Conservation (phyloP, 2,329 filamentous ascomycete species). For the Fusarium staphyleae region DNA sequence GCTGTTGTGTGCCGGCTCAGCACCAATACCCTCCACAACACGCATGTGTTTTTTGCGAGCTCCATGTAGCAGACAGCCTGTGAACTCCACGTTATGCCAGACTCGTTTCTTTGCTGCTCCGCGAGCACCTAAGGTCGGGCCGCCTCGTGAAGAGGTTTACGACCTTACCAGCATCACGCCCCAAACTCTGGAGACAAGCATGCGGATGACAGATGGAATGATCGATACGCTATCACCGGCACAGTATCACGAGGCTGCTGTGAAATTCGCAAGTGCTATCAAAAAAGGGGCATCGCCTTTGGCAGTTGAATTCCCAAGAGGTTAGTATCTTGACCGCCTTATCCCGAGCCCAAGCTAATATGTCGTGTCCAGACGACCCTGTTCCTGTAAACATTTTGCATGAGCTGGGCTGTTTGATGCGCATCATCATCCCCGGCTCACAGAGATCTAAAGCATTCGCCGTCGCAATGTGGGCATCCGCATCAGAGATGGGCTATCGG, state of each 20-base stretch:
- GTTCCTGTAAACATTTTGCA: conserved; percentile 36
- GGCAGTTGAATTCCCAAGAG: conserved; percentile 26
- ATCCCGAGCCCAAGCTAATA: conserved; percentile 9
- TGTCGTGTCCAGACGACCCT: conserved; percentile 19
- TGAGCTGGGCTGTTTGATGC: conserved; percentile 42
- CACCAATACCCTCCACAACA: neutral
- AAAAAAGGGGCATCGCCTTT: conserved; percentile 32
- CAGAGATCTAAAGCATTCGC: conserved; percentile 25
- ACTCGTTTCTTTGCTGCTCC: conserved; percentile 29
- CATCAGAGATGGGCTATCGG: conserved; percentile 43
- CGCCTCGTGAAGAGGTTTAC: conserved; percentile 23
- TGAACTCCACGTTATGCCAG: conserved; percentile 11
- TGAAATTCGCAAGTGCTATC: conserved; percentile 35
- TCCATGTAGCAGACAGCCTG: neutral
- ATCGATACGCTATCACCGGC: conserved; percentile 32
- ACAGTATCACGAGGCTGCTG: conserved; percentile 37
- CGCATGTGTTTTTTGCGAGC: neutral
- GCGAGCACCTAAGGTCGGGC: conserved; percentile 15
- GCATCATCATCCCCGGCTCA: conserved; percentile 12
- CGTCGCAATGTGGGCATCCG: conserved; percentile 42
- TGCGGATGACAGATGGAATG: conserved; percentile 18
- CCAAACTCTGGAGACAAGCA: conserved; percentile 30
- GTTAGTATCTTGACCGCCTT: conserved; percentile 30
- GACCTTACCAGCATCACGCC: conserved; percentile 35
- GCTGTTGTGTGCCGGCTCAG: conserved; percentile 13